These are phyloP conservation scores for Agarophyton chilense DNA, from an alignment of 23 red algal species.

Conservation along the genomic window DNA sequence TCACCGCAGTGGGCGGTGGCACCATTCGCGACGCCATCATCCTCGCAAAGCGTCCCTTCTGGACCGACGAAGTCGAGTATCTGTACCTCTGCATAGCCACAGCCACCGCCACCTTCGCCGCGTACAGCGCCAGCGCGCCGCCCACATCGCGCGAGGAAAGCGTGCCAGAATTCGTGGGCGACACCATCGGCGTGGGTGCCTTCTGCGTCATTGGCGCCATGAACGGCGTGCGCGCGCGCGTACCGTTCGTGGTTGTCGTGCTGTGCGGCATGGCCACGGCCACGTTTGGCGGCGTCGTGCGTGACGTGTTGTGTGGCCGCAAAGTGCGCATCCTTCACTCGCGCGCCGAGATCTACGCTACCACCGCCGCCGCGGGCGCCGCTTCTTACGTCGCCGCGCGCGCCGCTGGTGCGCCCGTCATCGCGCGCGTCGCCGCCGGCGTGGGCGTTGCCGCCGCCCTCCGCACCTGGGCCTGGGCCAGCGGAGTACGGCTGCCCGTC, in stretches of 20 bases:
- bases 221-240: conserved; percentile 33
- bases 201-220: conserved; percentile 72
- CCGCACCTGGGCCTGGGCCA: conserved; percentile 30
- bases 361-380: conserved; percentile 44
- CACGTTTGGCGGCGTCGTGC: conserved; percentile 77
- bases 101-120: conserved; percentile 18
- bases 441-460: conserved; percentile 25
- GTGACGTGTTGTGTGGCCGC: conserved; percentile 43
- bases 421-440: neutral
- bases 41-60: conserved; percentile 50
- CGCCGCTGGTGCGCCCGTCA: conserved; percentile 1
- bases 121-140: neutral
- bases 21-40: conserved; percentile 76
- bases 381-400: conserved; percentile 26
- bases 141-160: neutral
- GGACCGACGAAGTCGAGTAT: conserved; percentile 50
- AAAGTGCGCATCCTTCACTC: conserved; percentile 68
- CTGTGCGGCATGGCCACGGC: conserved; percentile 65
- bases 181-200: conserved; percentile 57
- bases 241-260: neutral
- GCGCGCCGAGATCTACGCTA: conserved; percentile 71
- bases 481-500: conserved; percentile 54
- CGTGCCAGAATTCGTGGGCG: conserved; percentile 18
- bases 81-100: conserved; percentile 32
- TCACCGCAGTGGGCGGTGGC: conserved; percentile 74